Conservation (phyloP, 371 early-diverging fungal species). For the Mucor indicus region DNA sequence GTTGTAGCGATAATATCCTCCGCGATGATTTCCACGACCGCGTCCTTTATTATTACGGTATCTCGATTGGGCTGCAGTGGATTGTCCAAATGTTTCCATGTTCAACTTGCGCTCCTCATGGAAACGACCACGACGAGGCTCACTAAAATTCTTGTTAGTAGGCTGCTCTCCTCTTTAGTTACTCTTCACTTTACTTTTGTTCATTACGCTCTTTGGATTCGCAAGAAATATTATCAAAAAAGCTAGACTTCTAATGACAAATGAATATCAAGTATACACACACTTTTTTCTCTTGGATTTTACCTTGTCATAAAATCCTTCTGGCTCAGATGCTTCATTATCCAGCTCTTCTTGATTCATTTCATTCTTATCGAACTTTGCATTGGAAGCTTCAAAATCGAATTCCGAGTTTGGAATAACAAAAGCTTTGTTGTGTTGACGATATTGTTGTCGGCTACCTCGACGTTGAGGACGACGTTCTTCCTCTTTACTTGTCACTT, state of each 20-base stretch:
- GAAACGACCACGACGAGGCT: conserved; percentile 73
- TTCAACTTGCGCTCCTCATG: conserved; percentile 88
- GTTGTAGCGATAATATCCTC: not conserved
- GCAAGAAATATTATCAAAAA: conserved; percentile 98
- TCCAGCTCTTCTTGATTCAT: conserved; percentile 31
- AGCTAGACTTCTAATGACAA: conserved; percentile 59
- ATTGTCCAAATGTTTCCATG: conserved; percentile 94
- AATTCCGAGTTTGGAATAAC: conserved; percentile 91
- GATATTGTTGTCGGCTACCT: no score
- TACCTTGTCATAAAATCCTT: conserved; percentile 57
- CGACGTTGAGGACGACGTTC: no score
- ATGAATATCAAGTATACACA: no score
- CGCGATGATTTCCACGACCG: conserved; percentile 42
- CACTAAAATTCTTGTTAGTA: conserved; percentile 1
- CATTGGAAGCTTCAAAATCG: conserved; percentile 92
- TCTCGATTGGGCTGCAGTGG: conserved; percentile 64
- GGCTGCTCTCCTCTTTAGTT: not conserved
- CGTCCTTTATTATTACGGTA: conserved; percentile 59
- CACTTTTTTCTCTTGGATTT: not conserved
- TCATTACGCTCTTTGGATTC: conserved; percentile 86
- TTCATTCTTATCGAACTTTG: conserved; percentile 88
- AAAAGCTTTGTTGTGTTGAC: no score
- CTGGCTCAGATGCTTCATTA: conserved; percentile 48
- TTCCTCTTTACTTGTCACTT: no score
- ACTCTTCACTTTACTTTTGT: conserved; percentile 8